Conservation (phyloP, 176 grass and related monocot genomes). For the Cocos nucifera region DNA sequence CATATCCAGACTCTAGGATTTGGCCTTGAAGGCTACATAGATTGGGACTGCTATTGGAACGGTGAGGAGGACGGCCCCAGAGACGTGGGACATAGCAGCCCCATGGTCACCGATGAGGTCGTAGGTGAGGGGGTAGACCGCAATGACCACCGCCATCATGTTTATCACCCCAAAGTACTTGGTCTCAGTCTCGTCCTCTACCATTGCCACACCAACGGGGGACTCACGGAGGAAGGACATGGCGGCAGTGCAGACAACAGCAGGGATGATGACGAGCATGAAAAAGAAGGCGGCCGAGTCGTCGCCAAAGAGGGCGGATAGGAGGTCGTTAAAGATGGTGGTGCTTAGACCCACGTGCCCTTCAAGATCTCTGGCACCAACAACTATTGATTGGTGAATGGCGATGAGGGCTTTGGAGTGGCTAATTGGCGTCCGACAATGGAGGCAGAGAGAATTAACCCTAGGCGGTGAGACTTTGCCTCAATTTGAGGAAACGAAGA, state of each 20-base stretch:
- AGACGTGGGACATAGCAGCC: slow-evolving; percentile 30
- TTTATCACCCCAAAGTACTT: slow-evolving; percentile 68
- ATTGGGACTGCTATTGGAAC: slow-evolving; percentile 56
- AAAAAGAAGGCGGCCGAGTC: slow-evolving; percentile 69
- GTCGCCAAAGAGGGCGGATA: slow-evolving; percentile 69
- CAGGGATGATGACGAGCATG: slow-evolving; percentile 71
- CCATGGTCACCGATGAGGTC: slow-evolving; percentile 50
- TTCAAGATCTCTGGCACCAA: slow-evolving; percentile 64
- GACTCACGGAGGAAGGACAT: slow-evolving; percentile 86
- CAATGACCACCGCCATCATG: slow-evolving; percentile 63
- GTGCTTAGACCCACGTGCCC: slow-evolving; percentile 89
- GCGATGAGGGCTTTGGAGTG: too few relatives aligned
- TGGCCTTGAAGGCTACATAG: slow-evolving; percentile 29
- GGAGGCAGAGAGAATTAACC: too few relatives aligned
- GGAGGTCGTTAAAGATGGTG: slow-evolving; percentile 84
- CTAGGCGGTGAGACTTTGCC: too few relatives aligned
- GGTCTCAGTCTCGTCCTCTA: slow-evolving; percentile 26
- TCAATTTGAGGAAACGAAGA: too few relatives aligned
- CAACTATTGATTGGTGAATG: too few relatives aligned
- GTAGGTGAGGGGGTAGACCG: slow-evolving; percentile 70
- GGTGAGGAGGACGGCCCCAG: slow-evolving; percentile 45
- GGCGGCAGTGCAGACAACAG: slow-evolving; percentile 54
- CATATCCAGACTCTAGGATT: slow-evolving; percentile 25
- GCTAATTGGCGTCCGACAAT: too few relatives aligned
- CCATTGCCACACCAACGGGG: background rate